Base-by-base conservation (phyloP, 768 basidiomycete species). In the Naganishia friedmannii region DNA sequence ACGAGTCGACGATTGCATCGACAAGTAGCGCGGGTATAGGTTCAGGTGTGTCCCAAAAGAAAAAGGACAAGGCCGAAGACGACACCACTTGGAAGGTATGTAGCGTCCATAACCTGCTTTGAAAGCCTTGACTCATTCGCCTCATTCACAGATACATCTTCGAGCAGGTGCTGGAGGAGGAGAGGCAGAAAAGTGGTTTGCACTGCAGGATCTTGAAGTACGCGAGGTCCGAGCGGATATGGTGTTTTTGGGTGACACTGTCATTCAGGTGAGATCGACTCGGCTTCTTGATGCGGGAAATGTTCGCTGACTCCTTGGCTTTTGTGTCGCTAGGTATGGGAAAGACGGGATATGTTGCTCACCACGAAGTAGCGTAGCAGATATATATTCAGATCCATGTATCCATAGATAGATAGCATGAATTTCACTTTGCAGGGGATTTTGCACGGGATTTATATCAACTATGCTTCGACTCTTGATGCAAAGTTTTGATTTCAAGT, bases 191-290 rank as follows among this genome's bases (percentile, higher is more conserved):
- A 92, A 90, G 78, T 98, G 96, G 96, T 90, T 91, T 80, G 89
- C 92, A 83, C 89, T 98, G 60, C 93, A 97, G 81, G 95, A 99
- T 83, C 84, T 99, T 69, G 90, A 94, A 71, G 94, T 99, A 12
- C 90, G 93, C 79, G 94, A 98, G 77, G 90, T 92, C n/a, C 85
- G 93, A 70, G 92, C 91, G 81, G 93, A 96, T 78, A 93, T 99
- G 92, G 95, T 99, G 66, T 93, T 96, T 79, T 83, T 99, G 42
- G 95, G 94, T 31, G 96, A 98, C 81, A 92, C 90, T n/a, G 89
- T 95, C 37, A 83, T 99, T 63, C 96, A 99, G 86, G 93, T 93
- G 66, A 69, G 80, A 67, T 17, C 9, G 8, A 23, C 26, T 45
- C 32, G 8, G 31, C 21, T 19, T 23, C 31, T n/a, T 39, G 15